Base-by-base conservation (phyloP, 306 rosid genomes). In the Prunus fruticosa region DNA sequence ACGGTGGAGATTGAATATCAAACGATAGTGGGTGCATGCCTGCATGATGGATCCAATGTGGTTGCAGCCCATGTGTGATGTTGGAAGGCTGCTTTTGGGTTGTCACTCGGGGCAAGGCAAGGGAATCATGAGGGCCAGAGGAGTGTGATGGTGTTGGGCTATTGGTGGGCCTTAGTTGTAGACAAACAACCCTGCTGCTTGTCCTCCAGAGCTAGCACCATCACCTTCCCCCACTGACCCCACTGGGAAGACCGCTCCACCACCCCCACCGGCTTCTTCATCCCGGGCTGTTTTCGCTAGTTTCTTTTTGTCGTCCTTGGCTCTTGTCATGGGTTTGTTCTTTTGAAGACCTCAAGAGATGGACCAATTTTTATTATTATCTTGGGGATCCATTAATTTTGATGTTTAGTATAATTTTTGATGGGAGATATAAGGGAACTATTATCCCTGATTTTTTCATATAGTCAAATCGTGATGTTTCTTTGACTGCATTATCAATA, bases 11-110 rank as follows among this genome's bases (percentile, higher is more conserved):
- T 82, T 78, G 83, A 41, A 22, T 72, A 57, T 15, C 34, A 51
- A 11, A 19, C 30, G 41, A 64, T 22, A 6, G 52, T 68, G 34
- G 78, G 10, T 72, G 82, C 71, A n/a, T 11, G 22, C 69, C 43
- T 11, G 71, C 62, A 76, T 80, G 58, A 85, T 91, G 84, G 65
- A 66, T 83, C 71, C 68, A 64, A 38, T 79, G 87, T 81, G 88
- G 87, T 79, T 92, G 92, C 86, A 80, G 62, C 82, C 83, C 92
- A 86, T 92, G 96, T 90, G 93, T 80, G 78, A 65, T 85, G 95
- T 81, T 86, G 80, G 84, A 60, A 58, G 64, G 78, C 9, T 75
- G 79, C 76, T 80, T 81, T 82, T 62, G 80, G 63, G 49, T 75
- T 67, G 82, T 76, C 72, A 61, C 74, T 56, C 19, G 22, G 68